Evolutionary conservation across 208 protist species (phyloP), one percentile per base, ranked within the genome.

Genomic region (Trypanosomatidae sp.): DNA sequence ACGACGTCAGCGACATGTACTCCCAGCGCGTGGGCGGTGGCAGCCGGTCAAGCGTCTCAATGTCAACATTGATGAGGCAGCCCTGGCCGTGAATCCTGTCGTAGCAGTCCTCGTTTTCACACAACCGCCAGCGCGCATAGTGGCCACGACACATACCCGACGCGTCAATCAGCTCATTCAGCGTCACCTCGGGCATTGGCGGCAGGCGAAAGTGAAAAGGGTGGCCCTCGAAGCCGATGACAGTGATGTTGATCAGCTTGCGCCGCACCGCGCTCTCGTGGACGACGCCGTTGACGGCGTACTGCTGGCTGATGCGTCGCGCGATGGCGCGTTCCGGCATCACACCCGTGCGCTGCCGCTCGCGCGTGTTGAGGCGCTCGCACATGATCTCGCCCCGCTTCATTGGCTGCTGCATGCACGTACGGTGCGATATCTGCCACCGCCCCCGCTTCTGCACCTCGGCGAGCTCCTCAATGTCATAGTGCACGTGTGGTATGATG

Each of bases 51-150:
- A 93, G 47, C 0, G 85, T 93, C 43, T 93, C 79, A 45, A 93
- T 82, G 44, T 93, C 85, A 4, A 93, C 80, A 51, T 93, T 93
- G 42, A 93, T 73, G 40, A 93, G 22, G 68, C 85, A 93, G 15
- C 85, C 85, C 27, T 93, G 73, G 25, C 85, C 80, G 65, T 93
- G 85, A 48, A 85, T 86, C 74, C 74, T 88, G 50, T 90, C 85
- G 18, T 73, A 43, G 56, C 85, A 93, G 61, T 89, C 78, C 0
- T 77, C 68, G 72, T 93, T 93, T 48, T 89, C 86, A 56, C 85
- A 93, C 59, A 88, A 88, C 25, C 69, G 72, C 78, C 79, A 93
- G 52, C 76, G 68, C 8, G 77, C 66, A 10, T 60, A 48, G 50
- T 82, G 66, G 19, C 85, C 85, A 60, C 88, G 80, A 59, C 78